Base-by-base conservation (phyloP, 2,329 filamentous ascomycete genomes). In the Colletotrichum orchidophilum region DNA sequence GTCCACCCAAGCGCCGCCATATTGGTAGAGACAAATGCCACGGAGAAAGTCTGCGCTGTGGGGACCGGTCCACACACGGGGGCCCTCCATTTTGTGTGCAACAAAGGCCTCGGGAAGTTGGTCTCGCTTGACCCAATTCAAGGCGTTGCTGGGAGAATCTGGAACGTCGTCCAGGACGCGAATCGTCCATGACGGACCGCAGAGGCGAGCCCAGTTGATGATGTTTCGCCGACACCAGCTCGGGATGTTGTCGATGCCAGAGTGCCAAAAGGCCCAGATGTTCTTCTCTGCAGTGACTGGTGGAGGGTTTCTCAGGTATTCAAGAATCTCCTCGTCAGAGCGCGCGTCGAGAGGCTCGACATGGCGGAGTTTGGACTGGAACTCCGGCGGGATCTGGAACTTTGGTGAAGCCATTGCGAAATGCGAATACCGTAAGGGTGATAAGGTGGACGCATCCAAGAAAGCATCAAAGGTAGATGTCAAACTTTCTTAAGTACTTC, bases 201-300 rank as follows among this genome's bases (percentile, higher is more conserved):
- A 79, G 24, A 81, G 78, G 21, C 81, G 80, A 24, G 82, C 78
- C 83, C 82, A 84, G 70, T 79, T 76, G 24, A 79, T 75, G 46
- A 84, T 79, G 52, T 83, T 85, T 53, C 81, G 80, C 59, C 80
- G 77, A 33, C 78, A 80, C 82, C 82, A 84, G 6, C 65, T 68
- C 0, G 80, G 81, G 80, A 84, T 82, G 5, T 58, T 35, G 63
- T 33, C 26, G 0, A 82, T 66, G 0, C 84, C 82, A 9, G 77
- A 79, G 61, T 85, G 78, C 83, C 83, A 85, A 66, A 83, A 83
- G 1, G 82, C 82, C 83, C 83, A 86, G 5, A 86, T 78, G 58
- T 85, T 86, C 71, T 81, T 83, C 58, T 85, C 82, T 0, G 80
- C 81, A 1, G 76, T 79, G 46, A 81, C 67, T 6, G 81, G 78